A percentile compares a stretch with the other conserved stretches of the same genome.
These are phyloP conservation scores for Nakazawaea ishiwadae DNA, from an alignment of 805 yeast genomes.

Conservation along the genomic window DNA sequence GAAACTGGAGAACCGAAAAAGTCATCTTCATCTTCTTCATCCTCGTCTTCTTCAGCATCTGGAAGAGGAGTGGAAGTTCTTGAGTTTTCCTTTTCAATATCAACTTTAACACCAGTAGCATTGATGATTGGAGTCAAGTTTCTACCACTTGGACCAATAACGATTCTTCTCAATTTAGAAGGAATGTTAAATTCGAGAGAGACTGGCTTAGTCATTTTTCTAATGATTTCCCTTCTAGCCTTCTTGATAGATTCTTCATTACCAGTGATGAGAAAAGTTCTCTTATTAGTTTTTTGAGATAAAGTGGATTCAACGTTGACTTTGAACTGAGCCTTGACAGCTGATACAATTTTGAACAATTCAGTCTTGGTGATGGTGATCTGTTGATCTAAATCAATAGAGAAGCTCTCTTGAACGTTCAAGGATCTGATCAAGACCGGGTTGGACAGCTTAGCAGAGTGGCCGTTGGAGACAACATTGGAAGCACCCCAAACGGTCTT, in stretches of 20 bases:
- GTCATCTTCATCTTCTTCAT: constrained; percentile 50
- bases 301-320: constrained; percentile 81
- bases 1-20: constrained; percentile 53
- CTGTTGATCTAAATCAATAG: constrained; percentile 67
- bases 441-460: no score
- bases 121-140: constrained; percentile 75
- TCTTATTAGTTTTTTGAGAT: constrained; percentile 66
- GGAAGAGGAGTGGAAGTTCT: constrained; percentile 23
- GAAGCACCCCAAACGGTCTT: constrained; percentile 41
- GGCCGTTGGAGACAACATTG: constrained; percentile 31
- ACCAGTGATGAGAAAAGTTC: constrained; percentile 84
- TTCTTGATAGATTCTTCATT: constrained; percentile 54
- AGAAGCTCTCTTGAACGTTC: constrained; percentile 73
- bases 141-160: constrained; percentile 86
- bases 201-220: constrained; percentile 74
- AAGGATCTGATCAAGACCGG: constrained; percentile 41
- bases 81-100: constrained; percentile 43
- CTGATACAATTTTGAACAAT: constrained; percentile 59
- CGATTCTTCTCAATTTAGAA: constrained; percentile 64
- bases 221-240: constrained; percentile 74
- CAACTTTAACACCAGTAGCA: constrained; percentile 62
- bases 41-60: no score
- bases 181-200: constrained; percentile 62
- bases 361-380: constrained; percentile 59
- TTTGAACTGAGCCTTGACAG: constrained; percentile 53